Evolutionary conservation across 139 green algal species (phyloP).

Genomic region (Edaphochlamys debaryana): DNA sequence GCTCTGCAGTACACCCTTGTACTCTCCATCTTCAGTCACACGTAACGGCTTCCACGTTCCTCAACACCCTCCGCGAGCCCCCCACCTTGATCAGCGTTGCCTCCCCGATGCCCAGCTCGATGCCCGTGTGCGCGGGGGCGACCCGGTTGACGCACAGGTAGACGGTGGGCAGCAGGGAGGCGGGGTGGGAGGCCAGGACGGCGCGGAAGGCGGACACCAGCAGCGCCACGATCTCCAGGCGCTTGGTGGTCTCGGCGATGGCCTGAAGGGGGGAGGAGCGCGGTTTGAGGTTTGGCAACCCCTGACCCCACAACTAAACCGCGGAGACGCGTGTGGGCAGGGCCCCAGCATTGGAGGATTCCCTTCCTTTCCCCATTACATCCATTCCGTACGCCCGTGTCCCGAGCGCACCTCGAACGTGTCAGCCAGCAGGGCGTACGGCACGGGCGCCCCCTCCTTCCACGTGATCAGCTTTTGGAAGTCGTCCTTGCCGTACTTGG

Average conservation of each 20-base stretch:
- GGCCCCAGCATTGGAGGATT: too few relatives aligned
- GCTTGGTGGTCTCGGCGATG: conserved; percentile 63
- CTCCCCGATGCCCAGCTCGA: conserved; percentile 97
- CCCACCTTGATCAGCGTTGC: conserved; percentile 88
- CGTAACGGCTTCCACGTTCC: too few relatives aligned
- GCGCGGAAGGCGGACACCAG: conserved; percentile 79
- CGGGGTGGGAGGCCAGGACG: conserved; percentile 80
- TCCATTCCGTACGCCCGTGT: too few relatives aligned
- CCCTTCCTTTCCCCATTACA: too few relatives aligned
- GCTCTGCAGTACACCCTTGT: too few relatives aligned
- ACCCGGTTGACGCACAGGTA: conserved; percentile 96
- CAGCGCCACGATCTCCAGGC: conserved; percentile 76
- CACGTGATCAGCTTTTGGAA: conserved; percentile 58
- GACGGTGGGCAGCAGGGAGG: conserved; percentile 87
- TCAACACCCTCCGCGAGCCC: background rate
- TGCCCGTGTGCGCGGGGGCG: conserved; percentile 87
- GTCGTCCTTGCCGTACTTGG: conserved; percentile 56
- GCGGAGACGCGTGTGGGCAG: too few relatives aligned
- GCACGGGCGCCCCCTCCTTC: conserved; percentile 74
- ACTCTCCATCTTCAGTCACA: too few relatives aligned
- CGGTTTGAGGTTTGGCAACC: background rate
- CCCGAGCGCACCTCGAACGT: conserved; percentile 75
- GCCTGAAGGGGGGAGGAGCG: background rate
- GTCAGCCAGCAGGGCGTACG: conserved; percentile 83
- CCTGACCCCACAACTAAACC: background rate